Base-by-base conservation (phyloP, 1,284 basidiomycete genomes). In the Grifola frondosa region DNA sequence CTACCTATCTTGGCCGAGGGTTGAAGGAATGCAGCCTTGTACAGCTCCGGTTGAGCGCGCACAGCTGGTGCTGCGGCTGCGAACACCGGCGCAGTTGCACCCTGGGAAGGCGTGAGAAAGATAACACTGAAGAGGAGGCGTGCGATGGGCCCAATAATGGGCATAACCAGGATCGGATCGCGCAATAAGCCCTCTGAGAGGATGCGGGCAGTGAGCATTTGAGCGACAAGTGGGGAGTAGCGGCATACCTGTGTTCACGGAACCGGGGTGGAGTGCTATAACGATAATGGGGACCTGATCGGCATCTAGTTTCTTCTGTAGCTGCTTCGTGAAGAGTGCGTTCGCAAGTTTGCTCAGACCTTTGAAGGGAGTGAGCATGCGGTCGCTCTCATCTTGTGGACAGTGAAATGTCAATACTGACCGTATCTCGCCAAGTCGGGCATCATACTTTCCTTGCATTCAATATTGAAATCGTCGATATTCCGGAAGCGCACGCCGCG, bases 51-150 rank as follows among this genome's bases (percentile, higher is more conserved):
- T 15, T 74, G 54, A 4, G 59, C 57, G 24, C 49, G 54, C 4
- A 56, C 57, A 3, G 74, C 58, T 2, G 61, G 55, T 0, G 70
- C 62, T 3, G 70, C 73, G 0, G 77, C 75, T 5, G 76, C 78
- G 44, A 80, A 70, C 21, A 68, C 66, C 1, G 73, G 66, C 4
- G 67, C 68, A 46, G 70, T 64, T 0, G 68, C 68, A 20, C 73
- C 77, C 2, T 67, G 58, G 8, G 35, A 21, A 3, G 57, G 41
- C 10, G 45, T 25, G n/a, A 46, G 24, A 34, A 56, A 51, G 24
- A 50, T 15, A 24, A 37, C 31, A 17, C 37, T 13, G 3, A 48
- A 13, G 17, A 50, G 12, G 59, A 59, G 28, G 9, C 33, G 36
- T 9, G 37, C 9, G 21, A 57, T 4, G n/a, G 46, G 25, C 1